phyloP scores from a whole-genome alignment of 345 rosid species.

The Murraya paniculata region DNA sequence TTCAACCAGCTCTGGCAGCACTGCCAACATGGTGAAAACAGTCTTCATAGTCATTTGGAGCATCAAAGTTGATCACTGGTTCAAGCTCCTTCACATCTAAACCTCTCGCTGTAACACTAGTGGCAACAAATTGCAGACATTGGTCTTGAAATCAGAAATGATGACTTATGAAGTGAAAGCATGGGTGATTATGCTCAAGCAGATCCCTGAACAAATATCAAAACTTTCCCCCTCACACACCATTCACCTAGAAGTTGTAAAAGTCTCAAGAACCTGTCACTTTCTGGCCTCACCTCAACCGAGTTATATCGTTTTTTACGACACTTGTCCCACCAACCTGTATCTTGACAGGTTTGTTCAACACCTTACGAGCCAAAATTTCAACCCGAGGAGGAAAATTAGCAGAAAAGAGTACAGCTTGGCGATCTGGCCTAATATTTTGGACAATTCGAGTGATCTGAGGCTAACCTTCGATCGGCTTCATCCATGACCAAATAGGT shows the following conservation, averaged over 20 bases:
- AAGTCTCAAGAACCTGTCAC: slow-evolving; percentile 78
- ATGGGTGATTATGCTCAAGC: slow-evolving; percentile 77
- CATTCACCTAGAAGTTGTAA: slow-evolving; percentile 94
- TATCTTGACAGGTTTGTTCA: slow-evolving; percentile 83
- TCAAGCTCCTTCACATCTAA: slow-evolving; percentile 96
- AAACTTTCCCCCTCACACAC: slow-evolving; percentile 88
- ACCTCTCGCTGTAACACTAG: slow-evolving; percentile 93
- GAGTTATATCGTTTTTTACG: slow-evolving; percentile 89
- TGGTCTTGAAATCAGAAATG: slow-evolving; percentile 84
- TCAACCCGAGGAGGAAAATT: slow-evolving; percentile 98
- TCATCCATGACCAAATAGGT: slow-evolving; percentile 94
- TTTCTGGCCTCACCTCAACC: slow-evolving; percentile 87
- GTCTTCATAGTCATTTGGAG: slow-evolving; percentile 94
- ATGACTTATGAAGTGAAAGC: slow-evolving; percentile 93
- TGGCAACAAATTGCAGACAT: slow-evolving; percentile 89
- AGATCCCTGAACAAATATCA: slow-evolving; percentile 79
- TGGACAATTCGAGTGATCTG: slow-evolving; percentile 91
- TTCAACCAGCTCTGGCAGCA: slow-evolving; percentile 93
- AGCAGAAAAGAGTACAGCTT: slow-evolving; percentile 94
- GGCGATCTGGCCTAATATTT: slow-evolving; percentile 88
- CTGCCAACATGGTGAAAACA: slow-evolving; percentile 98
- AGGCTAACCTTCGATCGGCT: slow-evolving; percentile 98
- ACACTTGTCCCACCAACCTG: slow-evolving; percentile 99
- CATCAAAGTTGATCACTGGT: slow-evolving; percentile 86
- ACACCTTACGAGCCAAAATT: slow-evolving; percentile 79